Evolutionary conservation across 306 rosid species (phyloP).

Genomic region (Acacia confusa): DNA sequence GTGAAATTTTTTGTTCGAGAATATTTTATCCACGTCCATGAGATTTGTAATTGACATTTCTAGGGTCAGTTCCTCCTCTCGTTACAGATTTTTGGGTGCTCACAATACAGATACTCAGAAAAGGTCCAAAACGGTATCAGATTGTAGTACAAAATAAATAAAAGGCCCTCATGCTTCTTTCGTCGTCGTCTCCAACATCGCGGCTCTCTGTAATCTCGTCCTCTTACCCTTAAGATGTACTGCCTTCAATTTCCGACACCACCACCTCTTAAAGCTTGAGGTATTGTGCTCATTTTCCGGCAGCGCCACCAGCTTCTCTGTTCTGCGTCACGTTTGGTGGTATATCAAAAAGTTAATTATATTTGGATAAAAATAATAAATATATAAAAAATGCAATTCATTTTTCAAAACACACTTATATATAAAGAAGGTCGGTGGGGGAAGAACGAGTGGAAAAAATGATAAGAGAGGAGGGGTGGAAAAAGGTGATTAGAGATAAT

Average conservation of each 20-base stretch:
- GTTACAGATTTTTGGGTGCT: not conserved
- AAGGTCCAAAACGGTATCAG: not conserved
- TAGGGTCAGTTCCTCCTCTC: not conserved
- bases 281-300: constrained; percentile 8
- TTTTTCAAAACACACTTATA: no score
- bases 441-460: no score
- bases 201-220: not conserved
- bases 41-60: not conserved
- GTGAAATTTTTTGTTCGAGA: not conserved
- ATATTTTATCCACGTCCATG: not conserved
- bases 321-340: constrained; percentile 3
- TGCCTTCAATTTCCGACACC: constrained; percentile 14
- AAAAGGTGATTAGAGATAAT: no score
- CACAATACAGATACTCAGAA: not conserved
- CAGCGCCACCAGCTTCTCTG: not conserved
- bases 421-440: no score
- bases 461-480: no score
- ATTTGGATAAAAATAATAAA: no score
- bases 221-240: not conserved
- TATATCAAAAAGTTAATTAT: no score
- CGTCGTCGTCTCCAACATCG: not conserved
- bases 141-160: not conserved
- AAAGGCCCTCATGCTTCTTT: not conserved
- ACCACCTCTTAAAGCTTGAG: not conserved
- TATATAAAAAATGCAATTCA: no score